Evolutionary conservation across 306 rosid species (phyloP), one percentile per base, ranked within the genome.

Genomic region (Betula pendula): DNA sequence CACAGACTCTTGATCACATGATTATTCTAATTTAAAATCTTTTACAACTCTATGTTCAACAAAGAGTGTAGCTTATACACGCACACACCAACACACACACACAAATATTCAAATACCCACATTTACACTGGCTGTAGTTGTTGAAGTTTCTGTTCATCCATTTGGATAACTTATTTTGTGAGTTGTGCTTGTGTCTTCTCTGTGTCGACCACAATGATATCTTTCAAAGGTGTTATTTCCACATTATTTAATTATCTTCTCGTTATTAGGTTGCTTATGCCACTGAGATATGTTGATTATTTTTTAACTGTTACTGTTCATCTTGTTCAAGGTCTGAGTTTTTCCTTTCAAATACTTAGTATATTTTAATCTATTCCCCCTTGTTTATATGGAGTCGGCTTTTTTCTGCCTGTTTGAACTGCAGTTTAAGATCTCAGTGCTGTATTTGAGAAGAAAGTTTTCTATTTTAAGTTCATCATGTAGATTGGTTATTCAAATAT

Each of bases 151-250:
- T 43, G 20, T 78, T 22, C 68, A 33, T 75, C 73, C 75, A 35
- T 48, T 62, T 80, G 53, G 73, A 20, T 16, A 9, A 44, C 59
- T 66, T 10, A 20, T 83, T 60, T 69, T 66, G 52, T 73, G 60
- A 35, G 73, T 17, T 47, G 73, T 49, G 49, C 49, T 58, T 73
- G 42, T 53, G 51, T 77, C 69, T 48, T 6, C 45, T 63, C 24
- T 35, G 50, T 71, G 53, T 35, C 24, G 33, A 60, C 35, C 2
- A 14, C n/a, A 51, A 45, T 50, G 35, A 15, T 45, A 14, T 19
- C 25, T 59, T 40, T 5, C 58, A n/a, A 38, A 38, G 29, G 35
- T 16, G 9, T 47, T 14, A 22, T 25, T 65, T 17, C 24, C 14
- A 52, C 16, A 17, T 59, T 48, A n/a, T 16, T 45, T 56, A 31